Conservation (phyloP, 208 protist species). For the Trypanosoma conorhini region DNA sequence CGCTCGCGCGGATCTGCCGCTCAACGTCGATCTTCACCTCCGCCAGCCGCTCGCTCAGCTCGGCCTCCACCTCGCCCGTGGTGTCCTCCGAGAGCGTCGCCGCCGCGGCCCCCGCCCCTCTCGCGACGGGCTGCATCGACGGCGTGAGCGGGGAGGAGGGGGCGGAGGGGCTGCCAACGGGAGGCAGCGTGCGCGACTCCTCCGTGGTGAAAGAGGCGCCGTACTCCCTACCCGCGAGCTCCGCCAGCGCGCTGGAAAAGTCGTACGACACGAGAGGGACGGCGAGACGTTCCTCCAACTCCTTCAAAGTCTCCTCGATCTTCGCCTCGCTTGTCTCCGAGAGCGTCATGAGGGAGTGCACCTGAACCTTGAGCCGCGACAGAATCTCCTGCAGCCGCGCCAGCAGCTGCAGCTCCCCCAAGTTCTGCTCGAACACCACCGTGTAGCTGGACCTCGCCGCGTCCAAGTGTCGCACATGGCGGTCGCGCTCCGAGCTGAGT, state of each 20-base stretch:
- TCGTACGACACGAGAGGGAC: neutral
- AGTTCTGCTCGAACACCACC: conserved; percentile 45
- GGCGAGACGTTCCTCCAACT: conserved; percentile 20
- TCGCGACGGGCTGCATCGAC: neutral
- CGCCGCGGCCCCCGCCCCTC: neutral
- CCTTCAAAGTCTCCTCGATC: conserved; percentile 34
- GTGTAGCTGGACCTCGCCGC: conserved; percentile 27
- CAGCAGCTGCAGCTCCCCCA: conserved; percentile 61
- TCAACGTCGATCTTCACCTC: conserved; percentile 35
- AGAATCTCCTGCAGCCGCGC: conserved; percentile 60
- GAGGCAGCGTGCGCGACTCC: neutral
- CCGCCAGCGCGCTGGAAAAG: conserved; percentile 7
- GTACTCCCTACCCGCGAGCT: conserved; percentile 11
- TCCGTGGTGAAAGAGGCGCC: neutral
- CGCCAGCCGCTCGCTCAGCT: conserved; percentile 38
- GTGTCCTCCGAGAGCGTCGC: conserved; percentile 25
- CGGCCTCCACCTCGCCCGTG: conserved; percentile 23
- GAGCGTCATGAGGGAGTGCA: conserved; percentile 53
- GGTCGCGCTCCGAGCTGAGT: conserved; percentile 29
- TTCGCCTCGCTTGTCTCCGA: conserved; percentile 54
- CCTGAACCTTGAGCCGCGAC: conserved; percentile 61
- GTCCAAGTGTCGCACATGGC: conserved; percentile 30
- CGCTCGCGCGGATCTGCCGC: conserved; percentile 45
- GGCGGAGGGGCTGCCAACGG: neutral
- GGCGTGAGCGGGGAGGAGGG: neutral